Evolutionary conservation across 2,329 filamentous ascomycete species (phyloP), one percentile per base, ranked within the genome.

Genomic region (Penicillium sp.): DNA sequence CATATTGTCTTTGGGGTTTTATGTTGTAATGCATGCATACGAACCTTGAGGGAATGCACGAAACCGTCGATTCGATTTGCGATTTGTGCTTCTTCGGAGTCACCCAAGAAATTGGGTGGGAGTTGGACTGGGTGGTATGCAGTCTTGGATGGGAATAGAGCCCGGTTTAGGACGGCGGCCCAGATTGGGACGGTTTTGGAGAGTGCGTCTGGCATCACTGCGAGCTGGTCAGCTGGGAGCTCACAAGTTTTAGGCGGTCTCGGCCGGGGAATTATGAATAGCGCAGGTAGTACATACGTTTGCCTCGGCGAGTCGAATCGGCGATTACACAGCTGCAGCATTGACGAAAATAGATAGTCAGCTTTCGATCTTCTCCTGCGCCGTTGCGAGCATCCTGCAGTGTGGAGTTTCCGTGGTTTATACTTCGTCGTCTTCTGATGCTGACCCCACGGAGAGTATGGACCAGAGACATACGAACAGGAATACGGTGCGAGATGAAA

Each of bases 131-230:
- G 59, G 61, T 85, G 76, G 16, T 68, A 72, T 13, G 66, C 63
- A 14, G 61, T 57, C 3, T 74, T 57, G 16, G 76, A 71, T 0
- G 87, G 86, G 65, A 95, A 95, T 4, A 97, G 74, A 3, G 83
- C 75, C 39, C 80, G 77, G 70, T 97, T 97, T 61, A 96, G 72
- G 14, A 96, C 88, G 54, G 86, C 82, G 69, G 88, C 91, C 93
- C 93, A 99, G 54, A 95, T 88, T 2, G 93, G 92, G 22, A 97
- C 78, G 0, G 93, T 97, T 70, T 95, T 96, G 61, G 87, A 89
- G 14, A 99, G 78, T 13, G 93, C 91, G 72, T 99, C 93, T 0
- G 93, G 92, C 84, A 97, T 95, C 60, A 81, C 84, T 86, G 55
- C 14, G 22, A 12, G 10, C 3, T 12, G 19, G 46, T 39, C 19